phyloP scores from a whole-genome alignment of 768 basidiomycete genomes.

The Chalciporus piperatus region DNA sequence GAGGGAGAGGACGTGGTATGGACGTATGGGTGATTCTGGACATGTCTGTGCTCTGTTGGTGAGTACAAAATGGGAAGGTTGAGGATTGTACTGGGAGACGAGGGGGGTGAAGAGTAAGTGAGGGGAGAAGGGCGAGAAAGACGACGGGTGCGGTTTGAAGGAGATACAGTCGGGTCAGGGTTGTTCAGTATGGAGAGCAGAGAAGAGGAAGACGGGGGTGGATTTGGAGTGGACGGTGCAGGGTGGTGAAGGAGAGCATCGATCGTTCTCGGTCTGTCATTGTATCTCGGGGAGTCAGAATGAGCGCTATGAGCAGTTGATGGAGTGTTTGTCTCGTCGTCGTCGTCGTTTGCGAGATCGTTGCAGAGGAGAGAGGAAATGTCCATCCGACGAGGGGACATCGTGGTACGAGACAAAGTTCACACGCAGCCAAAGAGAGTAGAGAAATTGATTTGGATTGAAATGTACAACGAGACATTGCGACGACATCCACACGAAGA shows the following conservation, averaged over 20 bases:
- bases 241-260: constrained; percentile 20
- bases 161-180: background rate
- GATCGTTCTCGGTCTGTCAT: constrained; percentile 16
- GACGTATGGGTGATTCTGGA: constrained; percentile 5
- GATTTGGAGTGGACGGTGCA: background rate
- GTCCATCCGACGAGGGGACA: constrained; percentile 68
- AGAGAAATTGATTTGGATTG: background rate
- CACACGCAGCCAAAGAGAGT: background rate
- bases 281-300: background rate
- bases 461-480: constrained; percentile 91
- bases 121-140: background rate
- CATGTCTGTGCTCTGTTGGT: constrained; percentile 7
- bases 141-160: background rate
- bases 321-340: background rate
- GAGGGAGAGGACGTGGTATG: constrained; percentile 6
- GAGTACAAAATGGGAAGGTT: constrained; percentile 1
- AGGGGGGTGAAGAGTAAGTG: background rate
- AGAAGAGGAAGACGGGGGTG: constrained; percentile 10
- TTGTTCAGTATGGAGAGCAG: constrained; percentile 22
- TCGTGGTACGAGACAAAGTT: constrained; percentile 20
- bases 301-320: background rate
- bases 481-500: constrained; percentile 65
- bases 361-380: constrained; percentile 71
- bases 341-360: constrained; percentile 1
- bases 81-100: background rate